Conservation (phyloP, 2,329 filamentous ascomycete species). For the Arthrinium puccinioides region DNA sequence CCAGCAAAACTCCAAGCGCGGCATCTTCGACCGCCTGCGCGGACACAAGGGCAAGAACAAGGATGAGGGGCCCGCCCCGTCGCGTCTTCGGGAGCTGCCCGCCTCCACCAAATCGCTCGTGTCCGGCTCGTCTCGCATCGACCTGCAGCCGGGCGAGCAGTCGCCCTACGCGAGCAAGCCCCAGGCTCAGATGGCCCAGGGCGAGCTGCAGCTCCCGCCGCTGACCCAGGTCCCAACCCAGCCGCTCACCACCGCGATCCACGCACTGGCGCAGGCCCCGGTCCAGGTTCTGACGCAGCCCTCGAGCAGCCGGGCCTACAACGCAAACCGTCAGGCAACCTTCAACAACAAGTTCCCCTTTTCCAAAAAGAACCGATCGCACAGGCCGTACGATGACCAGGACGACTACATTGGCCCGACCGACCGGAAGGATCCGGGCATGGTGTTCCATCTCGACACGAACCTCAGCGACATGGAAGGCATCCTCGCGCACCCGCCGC, state of each 20-base stretch:
- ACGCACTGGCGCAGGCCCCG: neutral
- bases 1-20: constrained; percentile 39
- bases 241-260: no score
- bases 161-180: constrained; percentile 28
- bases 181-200: constrained; percentile 18
- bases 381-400: constrained; percentile 40
- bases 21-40: constrained; percentile 42
- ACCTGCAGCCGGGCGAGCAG: constrained; percentile 33
- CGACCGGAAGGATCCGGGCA: constrained; percentile 51
- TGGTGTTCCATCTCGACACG: constrained; percentile 74
- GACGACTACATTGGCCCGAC: constrained; percentile 55
- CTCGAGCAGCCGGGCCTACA: neutral
- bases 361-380: constrained; percentile 44
- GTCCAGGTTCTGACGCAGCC: neutral
- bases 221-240: neutral
- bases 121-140: constrained; percentile 39
- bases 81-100: constrained; percentile 40
- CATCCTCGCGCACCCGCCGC: constrained; percentile 66
- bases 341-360: constrained; percentile 60
- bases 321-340: constrained; percentile 33
- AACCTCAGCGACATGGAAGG: constrained; percentile 88
- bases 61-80: constrained; percentile 36
- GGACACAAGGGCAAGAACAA: constrained; percentile 49
- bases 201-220: constrained; percentile 11
- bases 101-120: constrained; percentile 47